Percentiles rank a stretch among this genome's conserved stretches.
These are phyloP conservation scores for Blastobotrys malaysiensis DNA, from an alignment of 1,139 yeast genomes.

Conservation along the genomic window DNA sequence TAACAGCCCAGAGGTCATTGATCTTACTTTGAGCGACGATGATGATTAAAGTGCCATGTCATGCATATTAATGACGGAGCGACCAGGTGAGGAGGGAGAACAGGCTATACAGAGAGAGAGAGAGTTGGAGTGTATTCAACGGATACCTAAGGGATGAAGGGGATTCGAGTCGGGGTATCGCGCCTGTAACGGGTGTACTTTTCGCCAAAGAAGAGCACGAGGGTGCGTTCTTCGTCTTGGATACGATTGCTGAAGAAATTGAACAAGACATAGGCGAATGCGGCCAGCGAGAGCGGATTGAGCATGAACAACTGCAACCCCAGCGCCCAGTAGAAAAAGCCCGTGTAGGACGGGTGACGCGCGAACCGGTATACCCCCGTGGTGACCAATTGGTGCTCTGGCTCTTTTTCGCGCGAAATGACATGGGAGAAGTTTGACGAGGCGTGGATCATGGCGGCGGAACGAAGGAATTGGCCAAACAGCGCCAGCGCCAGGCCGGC, in stretches of 20 bases:
- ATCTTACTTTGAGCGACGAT: conserved; percentile 23
- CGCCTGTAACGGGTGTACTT: conserved; percentile 52
- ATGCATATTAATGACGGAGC: too few relatives aligned
- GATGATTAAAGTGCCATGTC: too few relatives aligned
- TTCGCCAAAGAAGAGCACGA: conserved; percentile 63
- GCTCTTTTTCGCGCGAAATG: conserved; percentile 49
- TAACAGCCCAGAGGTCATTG: conserved; percentile 19
- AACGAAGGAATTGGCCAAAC: conserved; percentile 62
- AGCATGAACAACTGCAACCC: conserved; percentile 71
- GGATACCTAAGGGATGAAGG: conserved; percentile 30
- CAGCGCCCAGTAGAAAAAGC: conserved; percentile 90
- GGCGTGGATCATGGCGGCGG: conserved; percentile 83
- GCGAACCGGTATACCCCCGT: conserved; percentile 57
- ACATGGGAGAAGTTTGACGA: conserved; percentile 83
- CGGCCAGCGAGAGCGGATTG: conserved; percentile 51
- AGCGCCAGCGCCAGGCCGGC: conserved; percentile 47
- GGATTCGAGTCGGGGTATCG: conserved; percentile 55
- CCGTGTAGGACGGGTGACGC: conserved; percentile 89
- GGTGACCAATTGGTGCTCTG: conserved; percentile 62
- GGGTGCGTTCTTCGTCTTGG: conserved; percentile 55
- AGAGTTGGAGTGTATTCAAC: not conserved
- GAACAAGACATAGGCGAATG: conserved; percentile 51
- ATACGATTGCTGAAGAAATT: conserved; percentile 66
- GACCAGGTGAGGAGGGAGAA: not conserved
- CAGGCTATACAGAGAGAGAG: not conserved